Base-by-base conservation (phyloP, 495 filamentous ascomycete genomes). In the Schizothecium vesticola region DNA sequence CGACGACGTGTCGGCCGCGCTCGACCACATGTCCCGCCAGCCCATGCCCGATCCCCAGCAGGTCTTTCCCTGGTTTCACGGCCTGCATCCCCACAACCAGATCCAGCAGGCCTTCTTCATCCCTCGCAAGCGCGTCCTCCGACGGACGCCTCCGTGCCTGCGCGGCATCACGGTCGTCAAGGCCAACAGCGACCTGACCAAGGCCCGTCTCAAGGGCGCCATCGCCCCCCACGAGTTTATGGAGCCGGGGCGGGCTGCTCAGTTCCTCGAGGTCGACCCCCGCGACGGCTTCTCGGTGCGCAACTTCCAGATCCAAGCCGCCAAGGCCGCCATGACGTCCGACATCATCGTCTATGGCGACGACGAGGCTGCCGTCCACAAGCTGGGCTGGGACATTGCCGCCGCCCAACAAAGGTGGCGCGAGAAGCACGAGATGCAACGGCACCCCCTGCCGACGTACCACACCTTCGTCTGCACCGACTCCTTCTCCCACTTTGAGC, bases 1-100 rank as follows among this genome's bases (percentile, higher is more conserved):
- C 36, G 81, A 80, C 24, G 86, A 82, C 8, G 83, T 97, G 33
- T 85, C 86, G 21, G 86, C 88, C 12, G 91, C 94, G 3, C 70
- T 97, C 10, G 87, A 94, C 69, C 86, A 94, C 69, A 77, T 86
- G 66, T 86, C 94, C 0, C 84, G 87, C 3, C 92, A 96, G 71
- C 88, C 91, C 12, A 78, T 97, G 24, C 94, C 95, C 10, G 91
- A 96, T 68, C 89, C 96, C 1, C 83, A 87, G 11, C 84, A 87
- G 68, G 89, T 97, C 71, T 99, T 97, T 73, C 95, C 95, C n/a
- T 99, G 95, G 95, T 84, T 97, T 10, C 95, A 99, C 81, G 95
- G 95, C 23, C 80, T 98, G n/a, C 94, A 98, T 72, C 88, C 90
- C 3, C 86, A 88, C 64, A 99, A 98, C 73, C 88, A 92, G 57